These are phyloP conservation scores for Metschnikowia proteae DNA, from an alignment of 805 yeast genomes.

Conservation along the genomic window DNA sequence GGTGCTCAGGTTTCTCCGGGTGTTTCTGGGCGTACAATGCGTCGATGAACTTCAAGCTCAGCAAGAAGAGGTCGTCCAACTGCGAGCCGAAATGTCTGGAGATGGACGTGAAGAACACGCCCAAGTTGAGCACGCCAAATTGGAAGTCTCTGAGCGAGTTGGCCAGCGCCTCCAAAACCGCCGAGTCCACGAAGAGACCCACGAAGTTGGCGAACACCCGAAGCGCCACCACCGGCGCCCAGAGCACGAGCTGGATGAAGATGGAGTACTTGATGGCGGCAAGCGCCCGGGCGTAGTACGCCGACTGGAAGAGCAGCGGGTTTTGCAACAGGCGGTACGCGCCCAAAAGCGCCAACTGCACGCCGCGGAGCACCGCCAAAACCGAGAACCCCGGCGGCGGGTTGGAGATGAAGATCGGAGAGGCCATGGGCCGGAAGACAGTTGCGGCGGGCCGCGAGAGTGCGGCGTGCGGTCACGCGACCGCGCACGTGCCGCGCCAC, in stretches of 20 bases:
- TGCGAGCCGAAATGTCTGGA: constrained; percentile 34
- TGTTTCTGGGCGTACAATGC: constrained; percentile 26
- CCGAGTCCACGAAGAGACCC: constrained; percentile 5
- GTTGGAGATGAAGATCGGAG: constrained; percentile 54
- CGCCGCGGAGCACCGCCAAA: constrained; percentile 48
- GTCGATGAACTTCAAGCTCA: constrained; percentile 39
- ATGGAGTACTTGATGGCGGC: constrained; percentile 36
- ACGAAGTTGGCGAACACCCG: constrained; percentile 11
- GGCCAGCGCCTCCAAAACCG: constrained; percentile 11
- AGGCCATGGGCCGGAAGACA: constrained; percentile 41
- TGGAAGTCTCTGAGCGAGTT: constrained; percentile 27
- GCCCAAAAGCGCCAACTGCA: constrained; percentile 51
- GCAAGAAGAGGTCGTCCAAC: constrained; percentile 38
- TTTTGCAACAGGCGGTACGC: constrained; percentile 45
- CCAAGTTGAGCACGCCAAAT: constrained; percentile 36
- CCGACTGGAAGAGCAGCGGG: constrained; percentile 28
- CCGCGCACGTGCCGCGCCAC: neutral
- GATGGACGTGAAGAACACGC: constrained; percentile 37
- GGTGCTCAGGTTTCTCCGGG: constrained; percentile 24
- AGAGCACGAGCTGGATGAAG: constrained; percentile 30
- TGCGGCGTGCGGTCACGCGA: neutral
- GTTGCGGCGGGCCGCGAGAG: neutral
- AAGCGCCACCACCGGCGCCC: constrained; percentile 20
- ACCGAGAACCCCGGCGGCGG: constrained; percentile 55
- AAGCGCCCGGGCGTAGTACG: constrained; percentile 35